phyloP scores from a whole-genome alignment of 2,329 filamentous ascomycete species.

The Pestalotiopsis fici region DNA sequence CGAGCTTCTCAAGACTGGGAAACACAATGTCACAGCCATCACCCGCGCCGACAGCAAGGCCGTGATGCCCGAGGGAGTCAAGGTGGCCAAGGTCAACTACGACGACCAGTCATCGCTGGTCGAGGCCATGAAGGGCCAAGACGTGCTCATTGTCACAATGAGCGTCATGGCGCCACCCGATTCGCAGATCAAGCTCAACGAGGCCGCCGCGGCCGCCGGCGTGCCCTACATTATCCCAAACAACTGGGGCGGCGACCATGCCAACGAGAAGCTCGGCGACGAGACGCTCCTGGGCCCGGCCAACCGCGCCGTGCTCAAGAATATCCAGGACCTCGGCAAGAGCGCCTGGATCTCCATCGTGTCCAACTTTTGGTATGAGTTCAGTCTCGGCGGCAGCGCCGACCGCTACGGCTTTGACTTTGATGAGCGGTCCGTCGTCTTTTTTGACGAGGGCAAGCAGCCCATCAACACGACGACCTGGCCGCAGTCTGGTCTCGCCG shows the following conservation, averaged over 20 bases:
- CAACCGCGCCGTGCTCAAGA: slow-evolving; percentile 23
- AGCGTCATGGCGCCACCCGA: slow-evolving; percentile 40
- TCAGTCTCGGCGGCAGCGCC: slow-evolving; percentile 41
- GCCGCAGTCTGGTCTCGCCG: slow-evolving; percentile 43
- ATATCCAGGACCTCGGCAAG: slow-evolving; percentile 39
- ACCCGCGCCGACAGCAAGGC: slow-evolving; percentile 41
- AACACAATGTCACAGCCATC: slow-evolving; percentile 53
- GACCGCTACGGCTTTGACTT: slow-evolving; percentile 52
- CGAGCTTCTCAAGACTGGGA: slow-evolving; percentile 45
- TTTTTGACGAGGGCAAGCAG: slow-evolving; percentile 59
- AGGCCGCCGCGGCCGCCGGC: slow-evolving; percentile 55
- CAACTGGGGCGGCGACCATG: slow-evolving; percentile 41
- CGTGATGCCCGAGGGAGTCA: slow-evolving; percentile 46
- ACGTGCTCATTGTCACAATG: slow-evolving; percentile 60
- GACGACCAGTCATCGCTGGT: slow-evolving; percentile 43
- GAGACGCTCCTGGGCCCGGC: slow-evolving; percentile 29
- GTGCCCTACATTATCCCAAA: slow-evolving; percentile 38
- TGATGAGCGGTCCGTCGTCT: slow-evolving; percentile 35
- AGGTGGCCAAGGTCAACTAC: slow-evolving; percentile 45
- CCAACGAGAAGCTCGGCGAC: slow-evolving; percentile 33
- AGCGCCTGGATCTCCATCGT: slow-evolving; percentile 44
- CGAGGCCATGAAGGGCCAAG: slow-evolving; percentile 51
- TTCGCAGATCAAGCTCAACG: slow-evolving; percentile 49
- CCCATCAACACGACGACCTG: slow-evolving; percentile 48
- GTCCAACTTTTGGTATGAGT: slow-evolving; percentile 57